A percentile compares a stretch with the other conserved stretches of the same genome.
Conservation (phyloP, 192 early-diverging fungal genomes). For the Rhizophagus sp. region DNA sequence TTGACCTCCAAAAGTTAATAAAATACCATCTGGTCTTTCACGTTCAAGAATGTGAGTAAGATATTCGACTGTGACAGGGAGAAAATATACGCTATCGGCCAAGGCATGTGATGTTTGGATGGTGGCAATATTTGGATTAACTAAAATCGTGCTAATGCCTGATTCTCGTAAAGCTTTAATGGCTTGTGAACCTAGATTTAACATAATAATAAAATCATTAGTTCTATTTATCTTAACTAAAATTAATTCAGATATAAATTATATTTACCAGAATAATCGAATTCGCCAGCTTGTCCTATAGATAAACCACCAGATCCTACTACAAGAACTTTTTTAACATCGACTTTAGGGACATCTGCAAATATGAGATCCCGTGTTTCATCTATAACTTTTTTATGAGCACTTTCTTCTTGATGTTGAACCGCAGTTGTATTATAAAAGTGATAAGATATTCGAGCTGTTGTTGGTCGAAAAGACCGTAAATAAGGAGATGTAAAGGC, state of each 20-base stretch:
- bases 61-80: constrained; percentile 93
- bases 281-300: constrained; percentile 99
- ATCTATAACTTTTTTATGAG: constrained; percentile 25
- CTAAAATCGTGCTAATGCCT: constrained; percentile 94
- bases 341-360: constrained; percentile 54
- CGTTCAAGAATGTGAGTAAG: constrained; percentile 93
- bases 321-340: constrained; percentile 90
- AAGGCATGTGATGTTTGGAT: constrained; percentile 98
- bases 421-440: constrained; percentile 1
- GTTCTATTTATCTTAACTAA: constrained; percentile 21
- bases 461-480: not conserved
- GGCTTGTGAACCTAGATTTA: constrained; percentile 56
- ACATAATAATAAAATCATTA: not conserved
- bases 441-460: constrained; percentile 20
- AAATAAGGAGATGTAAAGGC: not conserved
- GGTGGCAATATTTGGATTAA: constrained; percentile 99
- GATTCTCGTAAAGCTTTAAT: constrained; percentile 99
- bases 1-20: constrained; percentile 98
- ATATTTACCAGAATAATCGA: constrained; percentile 96
- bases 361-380: constrained; percentile 53
- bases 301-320: constrained; percentile 96
- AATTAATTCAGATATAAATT: constrained; percentile 30
- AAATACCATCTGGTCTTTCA: constrained; percentile 98
- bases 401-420: not conserved
- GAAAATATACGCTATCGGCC: constrained; percentile 97